phyloP scores from a whole-genome alignment of 169 alveolate genomes.

The Eimeria mitis region DNA sequence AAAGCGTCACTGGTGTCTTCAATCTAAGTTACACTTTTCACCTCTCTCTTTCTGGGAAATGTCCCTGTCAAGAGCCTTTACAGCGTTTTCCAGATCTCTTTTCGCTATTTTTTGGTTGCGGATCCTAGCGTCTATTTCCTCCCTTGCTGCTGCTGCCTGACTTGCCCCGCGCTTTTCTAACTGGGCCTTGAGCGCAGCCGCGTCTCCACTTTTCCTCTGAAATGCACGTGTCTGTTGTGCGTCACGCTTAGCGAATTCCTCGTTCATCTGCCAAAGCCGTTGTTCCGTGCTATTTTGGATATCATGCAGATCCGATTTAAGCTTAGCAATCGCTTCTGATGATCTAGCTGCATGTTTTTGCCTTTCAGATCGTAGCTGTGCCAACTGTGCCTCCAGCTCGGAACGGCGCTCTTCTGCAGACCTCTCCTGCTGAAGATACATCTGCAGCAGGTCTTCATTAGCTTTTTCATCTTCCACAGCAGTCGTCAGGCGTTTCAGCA shows the following conservation, averaged over 20 bases:
- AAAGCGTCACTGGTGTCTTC: no score
- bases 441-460: constrained; percentile 61
- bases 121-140: constrained; percentile 53
- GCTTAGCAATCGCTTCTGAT: constrained; percentile 71
- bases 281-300: constrained; percentile 71
- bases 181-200: constrained; percentile 50
- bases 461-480: constrained; percentile 79
- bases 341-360: constrained; percentile 57
- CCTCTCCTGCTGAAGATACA: constrained; percentile 70
- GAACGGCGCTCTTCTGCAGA: constrained; percentile 69
- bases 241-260: constrained; percentile 52
- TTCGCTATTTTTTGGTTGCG: constrained; percentile 67
- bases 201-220: constrained; percentile 33
- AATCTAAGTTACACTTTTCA: background rate
- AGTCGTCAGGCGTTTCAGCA: constrained; percentile 73
- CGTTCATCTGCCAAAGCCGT: constrained; percentile 63
- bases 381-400: constrained; percentile 76
- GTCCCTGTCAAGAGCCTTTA: constrained; percentile 57
- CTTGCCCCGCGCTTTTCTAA: constrained; percentile 51
- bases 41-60: constrained; percentile 61
- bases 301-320: constrained; percentile 78
- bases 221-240: constrained; percentile 58
- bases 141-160: constrained; percentile 38
- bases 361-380: constrained; percentile 78
- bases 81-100: constrained; percentile 60